A percentile compares a stretch with the other conserved stretches of the same genome.
phyloP scores from a whole-genome alignment of 1,139 yeast species.

The Hyphopichia burtonii region DNA sequence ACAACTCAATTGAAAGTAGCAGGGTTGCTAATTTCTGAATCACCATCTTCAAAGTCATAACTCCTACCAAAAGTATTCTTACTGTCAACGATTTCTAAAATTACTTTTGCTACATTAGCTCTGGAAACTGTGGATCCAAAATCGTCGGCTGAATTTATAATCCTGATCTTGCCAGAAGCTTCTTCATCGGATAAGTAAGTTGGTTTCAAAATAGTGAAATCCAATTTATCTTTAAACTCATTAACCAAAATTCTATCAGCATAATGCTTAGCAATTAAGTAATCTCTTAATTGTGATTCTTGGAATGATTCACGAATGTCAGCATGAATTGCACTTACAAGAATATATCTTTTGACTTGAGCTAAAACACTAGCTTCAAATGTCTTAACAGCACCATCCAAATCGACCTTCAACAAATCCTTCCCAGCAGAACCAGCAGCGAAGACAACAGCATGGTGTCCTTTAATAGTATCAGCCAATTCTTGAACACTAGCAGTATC shows the following conservation, averaged over 20 bases:
- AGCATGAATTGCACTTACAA: slow-evolving; percentile 59
- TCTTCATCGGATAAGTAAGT: slow-evolving; percentile 38
- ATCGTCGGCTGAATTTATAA: slow-evolving; percentile 13
- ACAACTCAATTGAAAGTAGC: slow-evolving; percentile 1
- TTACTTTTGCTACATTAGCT: slow-evolving; percentile 31
- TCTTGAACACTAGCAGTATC: slow-evolving; percentile 31
- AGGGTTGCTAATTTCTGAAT: slow-evolving; percentile 6
- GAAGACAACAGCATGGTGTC: slow-evolving; percentile 58
- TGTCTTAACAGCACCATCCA: slow-evolving; percentile 61
- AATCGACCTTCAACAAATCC: slow-evolving; percentile 52
- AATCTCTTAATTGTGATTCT: slow-evolving; percentile 26
- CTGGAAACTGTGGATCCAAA: slow-evolving; percentile 19
- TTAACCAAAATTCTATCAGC: slow-evolving; percentile 50
- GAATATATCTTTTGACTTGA: slow-evolving; percentile 46
- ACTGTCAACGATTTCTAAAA: slow-evolving; percentile 19
- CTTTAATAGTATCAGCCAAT: slow-evolving; percentile 38
- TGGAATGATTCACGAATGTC: slow-evolving; percentile 41
- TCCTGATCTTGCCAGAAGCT: slow-evolving; percentile 36
- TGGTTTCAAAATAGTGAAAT: slow-evolving; percentile 56
- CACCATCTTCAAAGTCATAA: slow-evolving; percentile 26
- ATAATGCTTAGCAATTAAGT: slow-evolving; percentile 54
- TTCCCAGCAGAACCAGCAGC: slow-evolving; percentile 67
- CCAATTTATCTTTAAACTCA: slow-evolving; percentile 33
- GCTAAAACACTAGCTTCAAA: slow-evolving; percentile 54
- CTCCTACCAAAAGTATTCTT: slow-evolving; percentile 25